Conservation (phyloP, 2,329 filamentous ascomycete species). For the Ophiostoma novo-ulmi region DNA sequence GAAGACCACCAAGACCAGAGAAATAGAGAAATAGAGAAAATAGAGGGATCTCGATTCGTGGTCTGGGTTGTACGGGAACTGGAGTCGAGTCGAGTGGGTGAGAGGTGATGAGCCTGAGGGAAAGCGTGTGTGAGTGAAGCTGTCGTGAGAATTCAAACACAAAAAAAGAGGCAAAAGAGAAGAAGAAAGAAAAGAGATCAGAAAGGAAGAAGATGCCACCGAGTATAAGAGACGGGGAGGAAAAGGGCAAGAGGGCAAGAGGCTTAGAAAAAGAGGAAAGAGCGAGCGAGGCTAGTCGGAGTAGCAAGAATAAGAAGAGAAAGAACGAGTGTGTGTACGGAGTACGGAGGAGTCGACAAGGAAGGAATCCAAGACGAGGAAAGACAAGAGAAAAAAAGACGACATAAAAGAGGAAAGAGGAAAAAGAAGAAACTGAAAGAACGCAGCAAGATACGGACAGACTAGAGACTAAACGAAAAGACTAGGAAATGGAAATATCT, state of each 20-base stretch:
- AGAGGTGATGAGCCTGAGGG: not conserved
- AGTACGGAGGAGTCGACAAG: not conserved
- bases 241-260: conserved; percentile 2
- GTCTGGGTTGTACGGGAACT: conserved; percentile 7
- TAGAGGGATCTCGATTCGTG: conserved; percentile 12
- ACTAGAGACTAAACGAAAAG: conserved; percentile 11
- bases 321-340: not conserved
- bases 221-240: not conserved
- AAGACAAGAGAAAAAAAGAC: conserved; percentile 9
- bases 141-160: not conserved
- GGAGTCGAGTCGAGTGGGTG: not conserved
- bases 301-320: conserved; percentile 14
- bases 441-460: conserved; percentile 13
- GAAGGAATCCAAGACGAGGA: not conserved
- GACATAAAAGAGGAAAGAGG: conserved; percentile 10
- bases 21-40: not conserved
- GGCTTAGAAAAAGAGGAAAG: not conserved
- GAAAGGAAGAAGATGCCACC: conserved; percentile 9
- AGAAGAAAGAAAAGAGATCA: not conserved
- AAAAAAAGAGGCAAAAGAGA: not conserved
- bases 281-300: not conserved
- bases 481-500: conserved; percentile 16
- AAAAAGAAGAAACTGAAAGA: conserved; percentile 8
- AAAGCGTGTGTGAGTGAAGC: not conserved
- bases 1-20: not conserved